Base-by-base conservation (phyloP, 768 basidiomycete genomes). In the Daedalea quercina region DNA sequence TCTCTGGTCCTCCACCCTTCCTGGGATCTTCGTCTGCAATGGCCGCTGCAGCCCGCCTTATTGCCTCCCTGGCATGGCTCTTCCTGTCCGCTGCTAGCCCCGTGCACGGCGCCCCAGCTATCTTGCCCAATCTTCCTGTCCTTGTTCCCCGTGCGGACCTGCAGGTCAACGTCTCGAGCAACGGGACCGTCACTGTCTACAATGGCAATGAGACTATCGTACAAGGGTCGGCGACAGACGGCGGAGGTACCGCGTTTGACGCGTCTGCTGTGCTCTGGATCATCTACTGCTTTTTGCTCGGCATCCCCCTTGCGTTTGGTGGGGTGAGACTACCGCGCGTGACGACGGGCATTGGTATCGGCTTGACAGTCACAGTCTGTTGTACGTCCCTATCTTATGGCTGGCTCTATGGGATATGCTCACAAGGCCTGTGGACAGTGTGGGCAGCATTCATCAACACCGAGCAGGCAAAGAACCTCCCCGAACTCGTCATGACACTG, bases 371-470 rank as follows among this genome's bases (percentile, higher is more conserved):
- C 4, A 67, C 73, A 3, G 71, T 83, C 6, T 73, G 72, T 49
- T 44, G 67, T 68, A 49, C 46, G 65, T 61, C 0, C 15, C 26
- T 28, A 7, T 11, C 33, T 19, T 42, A 17, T 22, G 17, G 26
- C 8, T 23, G 11, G 15, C 13, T 9, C 41, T 66, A 76, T 81
- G 60, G 76, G 57, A 40, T 22, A 22, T 31, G 48, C 33, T 31
- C 47, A 53, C 26, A 12, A 15, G 4, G 20, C 12, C 7, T 7
- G 9, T 23, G 3, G 41, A 9, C 54, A 83, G 83, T 79, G 3
- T 87, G 84, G 84, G 73, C 80, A 7, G 79, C 83, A 11, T 69
- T 87, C 45, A 69, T 80, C 52, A 87, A 83, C 64, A 74, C 80
- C 1, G 64, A 80, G 2, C 68, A 71, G 53, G 66, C 75, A 2